These are phyloP conservation scores for Blastomyces gilchristii DNA, from an alignment of 2,329 filamentous ascomycete genomes.

Conservation along the genomic window DNA sequence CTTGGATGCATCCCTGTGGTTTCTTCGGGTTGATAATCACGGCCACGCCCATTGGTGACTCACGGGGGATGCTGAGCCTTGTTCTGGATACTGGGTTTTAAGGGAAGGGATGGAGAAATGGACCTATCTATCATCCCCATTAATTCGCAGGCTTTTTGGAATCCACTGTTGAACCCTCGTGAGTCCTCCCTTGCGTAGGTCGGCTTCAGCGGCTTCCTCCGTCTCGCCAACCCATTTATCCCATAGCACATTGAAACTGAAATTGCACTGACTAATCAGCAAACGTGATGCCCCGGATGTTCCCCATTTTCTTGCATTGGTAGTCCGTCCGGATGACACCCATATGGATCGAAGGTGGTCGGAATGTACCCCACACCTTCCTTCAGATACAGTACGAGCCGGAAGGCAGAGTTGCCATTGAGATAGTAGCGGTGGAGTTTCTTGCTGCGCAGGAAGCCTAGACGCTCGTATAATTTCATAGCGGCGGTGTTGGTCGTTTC, in stretches of 20 bases:
- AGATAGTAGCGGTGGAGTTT: slow-evolving; percentile 90
- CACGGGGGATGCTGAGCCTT: neutral
- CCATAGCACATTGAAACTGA: neutral
- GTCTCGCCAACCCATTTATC: neutral
- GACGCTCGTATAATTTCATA: slow-evolving; percentile 81
- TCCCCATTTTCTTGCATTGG: slow-evolving; percentile 13
- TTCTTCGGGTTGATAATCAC: neutral
- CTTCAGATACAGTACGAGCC: slow-evolving; percentile 72
- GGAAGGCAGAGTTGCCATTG: slow-evolving; percentile 90
- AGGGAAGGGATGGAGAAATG: neutral
- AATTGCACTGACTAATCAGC: slow-evolving; percentile 4
- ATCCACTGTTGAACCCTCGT: neutral
- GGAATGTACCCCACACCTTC: slow-evolving; percentile 41
- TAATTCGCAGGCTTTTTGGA: neutral
- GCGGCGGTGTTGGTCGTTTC: slow-evolving; percentile 86
- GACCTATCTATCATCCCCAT: neutral
- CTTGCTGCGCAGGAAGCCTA: slow-evolving; percentile 88
- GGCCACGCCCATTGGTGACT: neutral
- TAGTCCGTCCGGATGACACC: neutral
- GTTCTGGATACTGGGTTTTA: neutral
- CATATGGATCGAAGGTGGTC: slow-evolving; percentile 27
- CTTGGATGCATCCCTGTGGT: neutral
- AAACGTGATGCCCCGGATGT: slow-evolving; percentile 6
- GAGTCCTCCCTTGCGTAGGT: neutral
- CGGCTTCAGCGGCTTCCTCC: neutral